phyloP scores from a whole-genome alignment of 306 rosid species.

The Glycine soja region DNA sequence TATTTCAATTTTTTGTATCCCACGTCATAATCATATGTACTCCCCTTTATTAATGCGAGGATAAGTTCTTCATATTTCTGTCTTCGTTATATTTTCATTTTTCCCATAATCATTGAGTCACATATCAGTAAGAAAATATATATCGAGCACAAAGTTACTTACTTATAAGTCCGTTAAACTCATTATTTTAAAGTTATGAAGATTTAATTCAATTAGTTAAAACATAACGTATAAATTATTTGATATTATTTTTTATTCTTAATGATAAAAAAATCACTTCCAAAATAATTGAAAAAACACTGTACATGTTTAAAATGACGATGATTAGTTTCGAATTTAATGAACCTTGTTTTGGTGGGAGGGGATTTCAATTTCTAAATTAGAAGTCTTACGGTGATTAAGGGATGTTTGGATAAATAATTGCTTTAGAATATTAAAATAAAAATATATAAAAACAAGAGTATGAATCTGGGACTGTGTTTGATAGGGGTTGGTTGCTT shows the following conservation, averaged over 20 bases:
- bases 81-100: neutral
- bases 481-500: constrained; percentile 51
- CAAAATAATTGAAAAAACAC: neutral
- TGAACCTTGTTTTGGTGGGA: constrained; percentile 13
- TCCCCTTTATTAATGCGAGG: no score
- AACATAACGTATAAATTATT: no score
- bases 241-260: no score
- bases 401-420: constrained; percentile 29
- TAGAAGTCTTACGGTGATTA: constrained; percentile 15
- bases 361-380: neutral
- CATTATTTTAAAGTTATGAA: no score
- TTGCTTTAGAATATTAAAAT: neutral
- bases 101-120: neutral
- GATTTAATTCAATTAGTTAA: no score
- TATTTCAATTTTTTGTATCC: neutral
- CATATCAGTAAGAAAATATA: neutral
- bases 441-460: neutral
- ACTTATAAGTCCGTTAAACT: neutral
- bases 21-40: neutral
- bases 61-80: no score
- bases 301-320: neutral
- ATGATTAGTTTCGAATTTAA: neutral
- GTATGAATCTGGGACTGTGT: constrained; percentile 38
- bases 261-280: no score
- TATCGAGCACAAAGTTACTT: neutral